These are phyloP conservation scores for Elongisporangium anandrum DNA, from an alignment of 352 stramenopile genomes.

Conservation along the genomic window DNA sequence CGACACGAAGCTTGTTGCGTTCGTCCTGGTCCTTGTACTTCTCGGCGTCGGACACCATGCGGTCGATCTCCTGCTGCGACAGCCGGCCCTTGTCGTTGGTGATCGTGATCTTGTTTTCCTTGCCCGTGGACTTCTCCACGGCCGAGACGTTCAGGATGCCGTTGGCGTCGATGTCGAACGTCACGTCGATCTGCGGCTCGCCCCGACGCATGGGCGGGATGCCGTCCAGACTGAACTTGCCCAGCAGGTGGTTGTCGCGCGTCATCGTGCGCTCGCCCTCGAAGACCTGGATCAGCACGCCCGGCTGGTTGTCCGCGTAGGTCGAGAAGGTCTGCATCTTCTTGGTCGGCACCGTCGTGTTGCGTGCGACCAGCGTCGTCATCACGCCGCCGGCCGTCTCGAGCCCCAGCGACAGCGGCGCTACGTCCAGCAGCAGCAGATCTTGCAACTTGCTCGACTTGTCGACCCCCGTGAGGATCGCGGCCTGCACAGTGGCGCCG, in stretches of 20 bases:
- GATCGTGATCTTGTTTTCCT: conserved; percentile 95
- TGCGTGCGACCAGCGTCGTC: conserved; percentile 56
- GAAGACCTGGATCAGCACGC: conserved; percentile 68
- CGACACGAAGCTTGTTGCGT: conserved; percentile 46
- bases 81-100: conserved; percentile 93
- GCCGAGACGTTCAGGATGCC: conserved; percentile 90
- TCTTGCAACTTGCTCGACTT: conserved; percentile 64
- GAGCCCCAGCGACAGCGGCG: conserved; percentile 60
- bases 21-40: conserved; percentile 91
- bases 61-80: conserved; percentile 89
- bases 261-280: conserved; percentile 89
- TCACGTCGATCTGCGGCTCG: conserved; percentile 68
- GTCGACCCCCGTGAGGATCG: conserved; percentile 24
- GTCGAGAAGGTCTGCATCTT: conserved; percentile 69
- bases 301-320: conserved; percentile 62
- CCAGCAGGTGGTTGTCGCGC: conserved; percentile 69
- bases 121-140: conserved; percentile 70
- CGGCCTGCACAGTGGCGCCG: conserved; percentile 40
- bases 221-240: conserved; percentile 58
- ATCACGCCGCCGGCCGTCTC: conserved; percentile 74
- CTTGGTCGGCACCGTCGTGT: conserved; percentile 64
- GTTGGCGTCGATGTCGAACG: conserved; percentile 69
- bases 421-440: conserved; percentile 71
- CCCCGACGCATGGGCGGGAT: conserved; percentile 64
- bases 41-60: conserved; percentile 91